phyloP scores from a whole-genome alignment of 2,329 filamentous ascomycete species.

The Trichoderma polysporum region DNA sequence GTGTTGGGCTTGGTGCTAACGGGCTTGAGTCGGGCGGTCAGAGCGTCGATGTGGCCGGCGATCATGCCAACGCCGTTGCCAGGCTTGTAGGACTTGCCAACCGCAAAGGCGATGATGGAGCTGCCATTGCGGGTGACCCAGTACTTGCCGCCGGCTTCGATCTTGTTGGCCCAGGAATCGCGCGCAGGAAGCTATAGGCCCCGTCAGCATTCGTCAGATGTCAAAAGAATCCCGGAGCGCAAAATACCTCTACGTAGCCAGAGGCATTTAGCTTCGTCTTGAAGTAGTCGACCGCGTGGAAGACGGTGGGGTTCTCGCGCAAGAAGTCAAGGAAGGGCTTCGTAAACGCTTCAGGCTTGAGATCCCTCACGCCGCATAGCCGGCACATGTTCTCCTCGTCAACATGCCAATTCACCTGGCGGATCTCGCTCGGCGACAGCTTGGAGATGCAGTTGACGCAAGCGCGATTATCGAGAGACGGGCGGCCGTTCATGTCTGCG shows the following conservation, averaged over 20 bases:
- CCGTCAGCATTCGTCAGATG: neutral
- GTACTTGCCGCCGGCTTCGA: conserved; percentile 83
- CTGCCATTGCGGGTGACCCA: conserved; percentile 83
- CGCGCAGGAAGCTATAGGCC: conserved; percentile 67
- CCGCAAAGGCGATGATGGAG: conserved; percentile 78
- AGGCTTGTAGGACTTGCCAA: conserved; percentile 76
- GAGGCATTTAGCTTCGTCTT: conserved; percentile 65
- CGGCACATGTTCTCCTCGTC: conserved; percentile 32
- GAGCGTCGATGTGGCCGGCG: conserved; percentile 87
- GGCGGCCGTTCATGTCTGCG: conserved; percentile 41
- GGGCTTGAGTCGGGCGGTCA: conserved; percentile 89
- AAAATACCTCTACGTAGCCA: conserved; percentile 70
- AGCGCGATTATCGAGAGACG: conserved; percentile 35
- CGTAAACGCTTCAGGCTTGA: conserved; percentile 66
- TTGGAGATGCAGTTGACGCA: conserved; percentile 42
- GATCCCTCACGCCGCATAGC: conserved; percentile 37
- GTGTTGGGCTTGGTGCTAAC: conserved; percentile 80
- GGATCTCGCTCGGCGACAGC: conserved; percentile 31
- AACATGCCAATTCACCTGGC: conserved; percentile 36
- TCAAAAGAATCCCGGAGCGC: neutral
- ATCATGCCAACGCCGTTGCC: conserved; percentile 88
- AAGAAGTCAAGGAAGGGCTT: conserved; percentile 86
- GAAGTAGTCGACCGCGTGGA: conserved; percentile 83
- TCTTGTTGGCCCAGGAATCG: conserved; percentile 69
- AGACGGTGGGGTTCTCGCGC: conserved; percentile 86